phyloP scores from a whole-genome alignment of 129 eudicot genomes.

The Glebionis coronaria region DNA sequence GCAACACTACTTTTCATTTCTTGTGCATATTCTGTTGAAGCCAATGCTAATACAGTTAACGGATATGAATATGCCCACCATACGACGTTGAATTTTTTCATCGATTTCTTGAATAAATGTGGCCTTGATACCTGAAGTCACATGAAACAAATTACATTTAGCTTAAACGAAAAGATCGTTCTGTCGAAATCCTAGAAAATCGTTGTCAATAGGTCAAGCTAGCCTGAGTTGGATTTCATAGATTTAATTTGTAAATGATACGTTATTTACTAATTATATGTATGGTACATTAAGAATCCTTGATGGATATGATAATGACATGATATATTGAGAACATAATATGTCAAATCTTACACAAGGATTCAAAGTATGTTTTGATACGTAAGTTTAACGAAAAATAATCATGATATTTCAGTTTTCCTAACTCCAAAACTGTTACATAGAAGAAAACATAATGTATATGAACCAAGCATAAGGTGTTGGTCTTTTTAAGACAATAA shows the following conservation, averaged over 20 bases:
- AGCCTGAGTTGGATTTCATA: neutral
- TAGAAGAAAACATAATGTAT: neutral
- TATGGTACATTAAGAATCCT: too few species aligned
- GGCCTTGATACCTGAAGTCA: constrained; percentile 44
- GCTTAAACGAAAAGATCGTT: neutral
- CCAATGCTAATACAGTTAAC: constrained; percentile 47
- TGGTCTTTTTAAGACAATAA: neutral
- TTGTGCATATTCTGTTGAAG: constrained; percentile 53
- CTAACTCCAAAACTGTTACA: too few species aligned
- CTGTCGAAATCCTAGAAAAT: neutral
- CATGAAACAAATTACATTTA: neutral
- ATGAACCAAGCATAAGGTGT: neutral
- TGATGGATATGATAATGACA: too few species aligned
- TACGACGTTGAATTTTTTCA: constrained; percentile 50
- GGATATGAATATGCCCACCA: constrained; percentile 74
- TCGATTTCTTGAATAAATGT: constrained; percentile 52
- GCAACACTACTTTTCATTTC: constrained; percentile 38
- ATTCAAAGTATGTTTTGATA: too few species aligned
- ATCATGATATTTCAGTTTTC: too few species aligned
- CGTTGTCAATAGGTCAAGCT: neutral
- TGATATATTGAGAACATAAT: too few species aligned
- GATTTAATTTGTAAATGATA: too few species aligned
- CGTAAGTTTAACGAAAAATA: too few species aligned
- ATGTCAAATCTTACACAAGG: too few species aligned
- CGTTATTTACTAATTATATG: too few species aligned